phyloP scores from a whole-genome alignment of 768 basidiomycete genomes.

The Macrolepiota albuminosa region DNA sequence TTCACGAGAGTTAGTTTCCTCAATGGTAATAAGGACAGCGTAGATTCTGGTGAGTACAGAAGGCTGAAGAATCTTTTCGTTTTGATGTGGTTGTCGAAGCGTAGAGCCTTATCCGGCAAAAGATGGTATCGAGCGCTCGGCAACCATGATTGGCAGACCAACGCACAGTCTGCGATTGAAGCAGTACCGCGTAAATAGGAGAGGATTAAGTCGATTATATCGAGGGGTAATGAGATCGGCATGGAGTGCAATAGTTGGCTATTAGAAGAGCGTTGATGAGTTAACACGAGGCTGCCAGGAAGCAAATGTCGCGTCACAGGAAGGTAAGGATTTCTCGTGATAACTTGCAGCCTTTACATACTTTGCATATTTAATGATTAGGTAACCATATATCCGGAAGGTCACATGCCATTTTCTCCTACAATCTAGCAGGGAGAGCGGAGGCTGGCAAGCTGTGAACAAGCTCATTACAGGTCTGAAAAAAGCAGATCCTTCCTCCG shows the following conservation, averaged over 20 bases:
- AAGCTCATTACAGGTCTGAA: too few relatives aligned
- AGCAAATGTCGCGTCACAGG: too few relatives aligned
- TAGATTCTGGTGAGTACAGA: neutral
- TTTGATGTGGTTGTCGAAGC: neutral
- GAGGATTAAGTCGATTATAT: neutral
- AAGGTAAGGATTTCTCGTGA: too few relatives aligned
- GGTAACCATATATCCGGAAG: too few relatives aligned
- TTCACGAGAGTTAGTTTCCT: neutral
- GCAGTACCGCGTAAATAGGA: neutral
- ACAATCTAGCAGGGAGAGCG: too few relatives aligned
- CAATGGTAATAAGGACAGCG: neutral
- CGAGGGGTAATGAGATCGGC: neutral
- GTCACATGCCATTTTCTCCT: too few relatives aligned
- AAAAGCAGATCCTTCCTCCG: too few relatives aligned
- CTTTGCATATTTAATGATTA: too few relatives aligned
- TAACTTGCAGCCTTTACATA: too few relatives aligned
- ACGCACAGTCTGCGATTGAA: neutral
- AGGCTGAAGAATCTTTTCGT: neutral
- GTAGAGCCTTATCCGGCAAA: neutral
- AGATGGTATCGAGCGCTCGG: constrained; percentile 1
- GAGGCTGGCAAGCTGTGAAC: too few relatives aligned
- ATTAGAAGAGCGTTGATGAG: too few relatives aligned
- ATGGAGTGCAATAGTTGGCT: neutral
- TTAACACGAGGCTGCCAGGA: too few relatives aligned
- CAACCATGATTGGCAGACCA: constrained; percentile 2